These are phyloP conservation scores for Auricularia auricula-judae DNA, from an alignment of 768 basidiomycete genomes.

Conservation along the genomic window DNA sequence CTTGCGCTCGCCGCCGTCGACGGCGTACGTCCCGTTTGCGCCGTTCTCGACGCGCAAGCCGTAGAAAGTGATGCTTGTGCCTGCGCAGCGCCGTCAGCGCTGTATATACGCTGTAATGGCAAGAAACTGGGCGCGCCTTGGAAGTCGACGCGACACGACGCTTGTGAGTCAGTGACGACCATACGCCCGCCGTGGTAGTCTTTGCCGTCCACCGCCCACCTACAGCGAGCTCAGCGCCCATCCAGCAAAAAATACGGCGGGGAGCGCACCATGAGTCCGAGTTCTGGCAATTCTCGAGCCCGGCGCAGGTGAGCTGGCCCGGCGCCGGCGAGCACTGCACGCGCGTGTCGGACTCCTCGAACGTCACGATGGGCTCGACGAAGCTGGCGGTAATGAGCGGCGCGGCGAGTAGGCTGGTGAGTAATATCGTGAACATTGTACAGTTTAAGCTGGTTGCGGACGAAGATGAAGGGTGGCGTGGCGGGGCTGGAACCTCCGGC, in stretches of 20 bases:
- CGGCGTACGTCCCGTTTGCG: neutral
- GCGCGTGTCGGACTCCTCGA: neutral
- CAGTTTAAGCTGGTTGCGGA: too few species aligned
- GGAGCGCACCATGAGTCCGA: neutral
- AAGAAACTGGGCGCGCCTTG: neutral
- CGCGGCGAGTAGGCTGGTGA: too few species aligned
- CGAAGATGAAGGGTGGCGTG: too few species aligned
- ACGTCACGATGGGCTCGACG: neutral
- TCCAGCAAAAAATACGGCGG: neutral
- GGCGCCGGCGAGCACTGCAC: neutral
- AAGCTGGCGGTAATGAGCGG: neutral
- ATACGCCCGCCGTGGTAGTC: neutral
- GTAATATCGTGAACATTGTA: too few species aligned
- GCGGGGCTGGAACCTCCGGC: too few species aligned
- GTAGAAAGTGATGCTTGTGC: neutral
- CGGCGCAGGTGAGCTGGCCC: neutral
- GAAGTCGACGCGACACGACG: neutral
- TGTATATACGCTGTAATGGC: neutral
- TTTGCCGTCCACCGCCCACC: neutral
- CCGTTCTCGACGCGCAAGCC: neutral
- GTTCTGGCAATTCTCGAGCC: neutral
- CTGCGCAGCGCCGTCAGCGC: neutral
- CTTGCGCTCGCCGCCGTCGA: neutral
- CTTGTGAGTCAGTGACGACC: neutral
- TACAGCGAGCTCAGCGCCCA: neutral